Base-by-base conservation (phyloP, 495 filamentous ascomycete species). In the Penicillium verhagenii region DNA sequence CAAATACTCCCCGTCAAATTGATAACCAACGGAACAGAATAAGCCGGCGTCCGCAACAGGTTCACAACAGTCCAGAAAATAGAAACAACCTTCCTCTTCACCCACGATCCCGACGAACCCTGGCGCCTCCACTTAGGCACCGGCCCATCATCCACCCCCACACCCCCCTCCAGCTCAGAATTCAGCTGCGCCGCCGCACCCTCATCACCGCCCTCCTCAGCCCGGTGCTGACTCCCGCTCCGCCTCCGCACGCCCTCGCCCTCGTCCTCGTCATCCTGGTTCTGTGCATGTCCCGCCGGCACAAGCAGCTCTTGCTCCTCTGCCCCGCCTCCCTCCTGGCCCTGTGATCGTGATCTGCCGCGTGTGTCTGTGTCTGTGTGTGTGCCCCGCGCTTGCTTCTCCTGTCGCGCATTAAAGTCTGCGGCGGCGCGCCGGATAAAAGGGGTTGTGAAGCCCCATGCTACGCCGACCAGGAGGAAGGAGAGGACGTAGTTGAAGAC, bases 1-100 rank as follows among this genome's bases (percentile, higher is more conserved):
- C 94, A 98, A 56, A 98, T 80, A 63, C 90, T 96, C 53, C 94
- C 94, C 29, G 94, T 96, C 60, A 97, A 70, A 64, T 98, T 98
- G 24, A 96, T 76, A 47, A 96, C 72, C 61, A 98, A 67, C 23
- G 93, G 93, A 31, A 96, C 66, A 10, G 90, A 87, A 70, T 98
- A 98, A 23, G 81, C 81, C 43, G 91, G 91, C 52, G 88, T 91
- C 42, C 80, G 73, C 10, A 97, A 71, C 61, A 97, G 71, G 68
- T 96, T 94, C 7, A 84, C 58, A 14, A 93, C 87, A 13, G 84
- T 91, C 63, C 87, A 93, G 50, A 86, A 77, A 0, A 83, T 68
- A 0, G 79, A 79, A 20, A 77, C 72, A 14, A 85, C 54, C 56
- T 81, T 85, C 47, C 72, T 71, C 61, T 76, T 80, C 11, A 86